These are phyloP conservation scores for Sclerotinia minor DNA, from an alignment of 2,329 filamentous ascomycete species.

Conservation along the genomic window DNA sequence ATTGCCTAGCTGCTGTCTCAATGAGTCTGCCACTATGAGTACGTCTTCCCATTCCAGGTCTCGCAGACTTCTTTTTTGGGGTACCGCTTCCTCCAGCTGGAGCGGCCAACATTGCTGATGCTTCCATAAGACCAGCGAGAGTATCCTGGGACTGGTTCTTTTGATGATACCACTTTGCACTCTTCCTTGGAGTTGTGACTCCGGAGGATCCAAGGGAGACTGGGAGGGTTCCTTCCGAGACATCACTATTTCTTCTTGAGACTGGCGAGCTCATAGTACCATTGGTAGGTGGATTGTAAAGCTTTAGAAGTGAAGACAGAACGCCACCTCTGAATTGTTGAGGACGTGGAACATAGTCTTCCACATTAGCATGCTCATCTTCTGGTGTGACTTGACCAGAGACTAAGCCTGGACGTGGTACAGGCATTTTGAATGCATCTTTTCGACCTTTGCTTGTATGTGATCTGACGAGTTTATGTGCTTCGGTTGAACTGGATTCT, in stretches of 20 bases:
- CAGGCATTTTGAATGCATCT: constrained; percentile 30
- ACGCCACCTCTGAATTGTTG: constrained; percentile 71
- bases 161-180: constrained; percentile 44
- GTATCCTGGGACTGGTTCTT: constrained; percentile 48
- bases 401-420: constrained; percentile 31
- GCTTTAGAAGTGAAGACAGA: constrained; percentile 68
- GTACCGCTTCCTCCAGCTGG: constrained; percentile 48
- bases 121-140: constrained; percentile 54
- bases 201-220: constrained; percentile 47
- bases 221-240: constrained; percentile 42
- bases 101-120: constrained; percentile 54
- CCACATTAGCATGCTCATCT: constrained; percentile 47
- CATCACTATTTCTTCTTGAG: constrained; percentile 36
- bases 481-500: constrained; percentile 43
- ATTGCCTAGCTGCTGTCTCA: constrained; percentile 32
- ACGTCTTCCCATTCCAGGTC: constrained; percentile 38
- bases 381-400: constrained; percentile 51
- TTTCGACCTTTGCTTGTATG: constrained; percentile 42
- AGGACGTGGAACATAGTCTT: constrained; percentile 66
- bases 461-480: constrained; percentile 47
- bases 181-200: constrained; percentile 42
- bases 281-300: constrained; percentile 57
- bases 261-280: constrained; percentile 24
- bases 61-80: constrained; percentile 30
- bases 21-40: constrained; percentile 35